These are phyloP conservation scores for Mariannaea sp. DNA, from an alignment of 2,329 filamentous ascomycete genomes.

Conservation along the genomic window DNA sequence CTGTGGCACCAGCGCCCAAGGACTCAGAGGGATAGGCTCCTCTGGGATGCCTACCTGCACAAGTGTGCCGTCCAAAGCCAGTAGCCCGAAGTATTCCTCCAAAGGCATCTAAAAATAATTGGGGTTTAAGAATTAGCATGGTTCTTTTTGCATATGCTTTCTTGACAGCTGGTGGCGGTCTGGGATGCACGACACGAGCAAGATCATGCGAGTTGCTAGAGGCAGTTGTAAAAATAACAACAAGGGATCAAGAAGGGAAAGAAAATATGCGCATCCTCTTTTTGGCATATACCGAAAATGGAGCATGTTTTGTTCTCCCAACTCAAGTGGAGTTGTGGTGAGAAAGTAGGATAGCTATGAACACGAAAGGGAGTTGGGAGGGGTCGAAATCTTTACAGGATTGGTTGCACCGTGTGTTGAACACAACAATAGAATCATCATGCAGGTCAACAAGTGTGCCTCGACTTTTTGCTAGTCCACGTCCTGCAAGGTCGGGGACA, in stretches of 20 bases:
- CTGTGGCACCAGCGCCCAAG: conserved; percentile 22
- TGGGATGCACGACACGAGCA: conserved; percentile 1
- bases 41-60: conserved; percentile 65
- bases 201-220: neutral
- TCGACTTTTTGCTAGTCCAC: too few relatives aligned
- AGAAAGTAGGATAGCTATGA: neutral
- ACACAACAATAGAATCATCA: neutral
- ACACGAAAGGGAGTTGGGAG: neutral
- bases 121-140: neutral
- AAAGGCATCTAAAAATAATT: conserved; percentile 17
- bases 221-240: neutral
- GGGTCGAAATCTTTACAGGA: neutral
- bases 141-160: neutral
- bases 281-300: too few relatives aligned
- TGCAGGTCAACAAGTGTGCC: too few relatives aligned
- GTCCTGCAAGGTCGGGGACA: neutral
- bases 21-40: conserved; percentile 25
- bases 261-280: too few relatives aligned
- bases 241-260: neutral
- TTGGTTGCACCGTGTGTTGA: neutral
- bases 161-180: neutral
- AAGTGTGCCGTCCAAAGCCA: conserved; percentile 60
- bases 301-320: neutral
- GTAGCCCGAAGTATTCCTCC: conserved; percentile 28
- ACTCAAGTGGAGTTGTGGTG: neutral